Evolutionary conservation across 2,329 filamentous ascomycete genomes (phyloP), one percentile per base, ranked within the genome.

Genomic region (Fusarium sp.): DNA sequence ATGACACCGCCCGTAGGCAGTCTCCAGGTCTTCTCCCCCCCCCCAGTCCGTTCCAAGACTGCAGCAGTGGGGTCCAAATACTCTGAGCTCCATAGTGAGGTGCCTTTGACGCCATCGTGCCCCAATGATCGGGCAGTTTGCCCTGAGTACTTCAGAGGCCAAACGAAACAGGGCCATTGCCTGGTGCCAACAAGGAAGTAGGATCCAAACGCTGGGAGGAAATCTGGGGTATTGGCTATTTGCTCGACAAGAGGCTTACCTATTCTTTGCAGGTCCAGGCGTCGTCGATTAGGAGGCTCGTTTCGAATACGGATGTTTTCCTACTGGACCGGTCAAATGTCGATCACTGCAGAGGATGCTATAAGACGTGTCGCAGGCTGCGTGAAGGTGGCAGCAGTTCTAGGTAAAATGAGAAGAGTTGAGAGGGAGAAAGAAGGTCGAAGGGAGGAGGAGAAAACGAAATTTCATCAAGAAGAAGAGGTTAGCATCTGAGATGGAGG

Each of bases 71-170:
- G 70, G 70, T 59, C 60, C 50, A 64, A 58, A 69, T 19, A 19
- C 53, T 46, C 42, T 40, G 23, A 64, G 46, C 66, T 52, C 66
- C 66, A 58, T 69, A 69, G 40, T 40, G 60, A 64, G 30, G 56
- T 60, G 66, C 53, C 23, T 38, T 70, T 61, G 69, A 70, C 70
- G 69, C 69, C 69, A 72, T 73, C 46, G 38, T 60, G 37, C 69
- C 52, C 65, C 46, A 47, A 53, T 66, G 43, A 35, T 69, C 38
- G 16, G 47, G 32, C 47, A 46, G 46, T 63, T 38, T 60, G 32
- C 61, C 49, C 23, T 30, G 50, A 71, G 40, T 28, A 57, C 32
- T 58, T 38, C 50, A 64, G 42, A 62, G 25, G 46, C 53, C 28
- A 23, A 40, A 40, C 62, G 19, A 52, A 50, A 59, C 43, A 58